Evolutionary conservation across 129 eudicot genomes (phyloP), one percentile per base, ranked within the genome.

Genomic region (Pittosporum tobira): DNA sequence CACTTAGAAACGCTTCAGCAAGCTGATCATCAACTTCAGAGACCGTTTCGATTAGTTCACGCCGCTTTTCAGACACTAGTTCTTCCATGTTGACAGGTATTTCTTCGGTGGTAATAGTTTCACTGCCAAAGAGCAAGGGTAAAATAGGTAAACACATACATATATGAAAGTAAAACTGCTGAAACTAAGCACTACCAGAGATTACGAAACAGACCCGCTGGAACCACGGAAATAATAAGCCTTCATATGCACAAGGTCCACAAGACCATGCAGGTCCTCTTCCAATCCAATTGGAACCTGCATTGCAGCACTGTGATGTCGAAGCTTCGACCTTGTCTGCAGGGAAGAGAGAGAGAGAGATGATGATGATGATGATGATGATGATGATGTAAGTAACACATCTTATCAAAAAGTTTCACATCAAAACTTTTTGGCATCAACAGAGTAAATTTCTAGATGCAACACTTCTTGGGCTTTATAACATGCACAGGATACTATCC

Each of bases 11-110:
- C 43, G 68, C 38, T 72, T 93, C 99, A 48, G 96, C 99, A 71
- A 93, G 91, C 62, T 76, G 70, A 68, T 93, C 99, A 77, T 93
- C 99, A 59, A 93, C 99, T 80, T 93, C 99, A 24, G 99, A 87
- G 42, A 93, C 94, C 19, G 69, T 71, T 82, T 93, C 99, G 43
- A 93, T 75, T 59, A 93, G 71, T 50, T 93, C 99, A 47, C 77
- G 94, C 25, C 99, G 77, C 69, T 93, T 93, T 70, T 87, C 94
- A 34, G 71, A 65, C 52, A 78, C 94, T 57, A 79, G 29, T 45
- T 76, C 80, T 75, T 78, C 84, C 76, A 93, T 62, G 70, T 84
- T 69, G 44, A 70, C 71, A 24, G 99, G 99, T 64, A 93, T 68
- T 30, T 93, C 94, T 70, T 84, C 94, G 26, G 78, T 70, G 36